Percentiles rank a stretch among this genome's conserved stretches.
Evolutionary conservation across 768 basidiomycete genomes (phyloP).

Genomic region (Leccinum boreale): DNA sequence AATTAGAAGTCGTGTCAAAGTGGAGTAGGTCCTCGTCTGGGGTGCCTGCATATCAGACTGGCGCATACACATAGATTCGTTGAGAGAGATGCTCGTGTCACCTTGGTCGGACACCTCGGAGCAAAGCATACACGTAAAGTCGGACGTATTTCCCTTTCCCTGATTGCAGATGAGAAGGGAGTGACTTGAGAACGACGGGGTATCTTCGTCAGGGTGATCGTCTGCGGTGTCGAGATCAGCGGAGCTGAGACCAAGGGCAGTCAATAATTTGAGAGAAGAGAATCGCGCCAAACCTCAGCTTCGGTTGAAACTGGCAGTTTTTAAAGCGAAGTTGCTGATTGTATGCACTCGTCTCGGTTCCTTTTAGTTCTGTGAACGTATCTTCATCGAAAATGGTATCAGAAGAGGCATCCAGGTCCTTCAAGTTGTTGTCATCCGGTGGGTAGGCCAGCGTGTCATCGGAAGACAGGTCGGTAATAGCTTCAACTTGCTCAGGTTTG

Average conservation of each 20-base stretch:
- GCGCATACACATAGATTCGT: constrained; percentile 16
- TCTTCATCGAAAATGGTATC: constrained; percentile 21
- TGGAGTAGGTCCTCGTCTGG: constrained; percentile 3
- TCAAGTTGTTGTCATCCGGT: background rate
- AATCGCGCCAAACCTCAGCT: constrained; percentile 17
- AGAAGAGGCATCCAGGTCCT: constrained; percentile 19
- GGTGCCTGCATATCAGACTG: constrained; percentile 15
- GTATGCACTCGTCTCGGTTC: constrained; percentile 12
- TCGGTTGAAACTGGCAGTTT: background rate
- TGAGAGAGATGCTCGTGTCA: constrained; percentile 10
- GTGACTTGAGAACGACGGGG: background rate
- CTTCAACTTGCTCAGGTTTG: constrained; percentile 1
- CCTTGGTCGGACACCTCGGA: constrained; percentile 15
- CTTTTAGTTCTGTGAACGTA: background rate
- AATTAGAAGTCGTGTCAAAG: background rate
- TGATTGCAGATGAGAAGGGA: constrained; percentile 17
- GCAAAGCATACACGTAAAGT: constrained; percentile 24
- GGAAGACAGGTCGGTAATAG: constrained; percentile 11
- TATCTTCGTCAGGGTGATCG: background rate
- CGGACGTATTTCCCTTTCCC: constrained; percentile 5
- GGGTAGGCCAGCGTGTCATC: constrained; percentile 24
- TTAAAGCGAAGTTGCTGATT: background rate
- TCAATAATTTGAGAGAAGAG: constrained; percentile 7
- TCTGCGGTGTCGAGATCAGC: background rate
- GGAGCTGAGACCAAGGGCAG: constrained; percentile 10